Evolutionary conservation across 106 monocot genomes (phyloP).

Genomic region (Dioscorea alata): DNA sequence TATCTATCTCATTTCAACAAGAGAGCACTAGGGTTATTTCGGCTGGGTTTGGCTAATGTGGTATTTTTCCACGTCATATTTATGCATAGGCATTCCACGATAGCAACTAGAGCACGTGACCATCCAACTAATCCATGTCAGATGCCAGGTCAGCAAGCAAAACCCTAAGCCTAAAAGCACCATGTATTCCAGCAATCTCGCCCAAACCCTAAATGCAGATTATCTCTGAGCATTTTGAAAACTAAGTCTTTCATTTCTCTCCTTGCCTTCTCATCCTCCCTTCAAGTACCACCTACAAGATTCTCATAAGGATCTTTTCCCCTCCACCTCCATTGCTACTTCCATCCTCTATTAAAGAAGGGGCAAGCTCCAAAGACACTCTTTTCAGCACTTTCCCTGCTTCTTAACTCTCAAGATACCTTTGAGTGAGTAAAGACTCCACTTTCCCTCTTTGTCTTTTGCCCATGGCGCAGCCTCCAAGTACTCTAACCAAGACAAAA

Average conservation of each 20-base stretch:
- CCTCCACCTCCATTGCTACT: slow-evolving; percentile 21
- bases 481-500: slow-evolving; percentile 82
- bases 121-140: too few relatives aligned
- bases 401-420: slow-evolving; percentile 62
- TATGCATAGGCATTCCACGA: too few relatives aligned
- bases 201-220: too few relatives aligned
- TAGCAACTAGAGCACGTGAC: too few relatives aligned
- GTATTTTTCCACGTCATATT: too few relatives aligned
- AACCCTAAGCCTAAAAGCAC: too few relatives aligned
- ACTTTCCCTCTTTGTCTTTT: slow-evolving; percentile 96
- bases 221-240: slow-evolving; percentile 92
- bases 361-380: slow-evolving; percentile 51
- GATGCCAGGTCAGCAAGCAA: too few relatives aligned
- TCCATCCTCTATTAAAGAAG: slow-evolving; percentile 14
- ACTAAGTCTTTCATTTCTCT: slow-evolving; percentile 94
- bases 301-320: slow-evolving; percentile 69
- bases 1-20: too few relatives aligned
- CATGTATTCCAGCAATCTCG: too few relatives aligned
- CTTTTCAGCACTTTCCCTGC: slow-evolving; percentile 86
- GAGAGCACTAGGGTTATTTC: too few relatives aligned
- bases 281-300: slow-evolving; percentile 89
- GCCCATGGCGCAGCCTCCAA: slow-evolving; percentile 96
- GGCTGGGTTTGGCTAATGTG: too few relatives aligned
- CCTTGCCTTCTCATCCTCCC: slow-evolving; percentile 94
- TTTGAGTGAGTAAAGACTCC: slow-evolving; percentile 61